Percentiles rank a stretch among this genome's conserved stretches.
These are phyloP conservation scores for Austroboletus festivus DNA, from an alignment of 768 basidiomycete genomes.

Conservation along the genomic window DNA sequence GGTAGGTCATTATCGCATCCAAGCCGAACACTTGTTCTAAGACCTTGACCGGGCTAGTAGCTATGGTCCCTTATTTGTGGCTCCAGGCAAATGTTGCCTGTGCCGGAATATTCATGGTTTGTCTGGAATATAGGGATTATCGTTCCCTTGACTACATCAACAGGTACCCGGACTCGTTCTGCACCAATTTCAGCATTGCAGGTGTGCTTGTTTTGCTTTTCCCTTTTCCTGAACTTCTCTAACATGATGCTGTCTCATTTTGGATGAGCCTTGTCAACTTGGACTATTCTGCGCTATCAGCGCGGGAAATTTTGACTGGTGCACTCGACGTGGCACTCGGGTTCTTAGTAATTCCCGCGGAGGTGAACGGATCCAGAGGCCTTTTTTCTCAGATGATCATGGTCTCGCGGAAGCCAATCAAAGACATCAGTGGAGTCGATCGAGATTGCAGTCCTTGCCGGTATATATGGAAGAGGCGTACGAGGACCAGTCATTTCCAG, in stretches of 20 bases:
- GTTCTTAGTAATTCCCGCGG: no score
- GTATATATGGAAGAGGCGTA: no score
- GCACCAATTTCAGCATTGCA: conserved; percentile 89
- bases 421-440: no score
- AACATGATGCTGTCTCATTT: no score
- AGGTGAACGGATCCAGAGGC: no score
- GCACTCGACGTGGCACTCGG: conserved; percentile 86
- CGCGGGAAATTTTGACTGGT: conserved; percentile 71
- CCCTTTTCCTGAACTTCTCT: no score
- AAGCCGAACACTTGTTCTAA: background rate
- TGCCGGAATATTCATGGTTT: conserved; percentile 78
- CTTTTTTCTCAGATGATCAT: no score
- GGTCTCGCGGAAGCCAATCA: no score
- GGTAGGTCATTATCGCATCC: conserved; percentile 40
- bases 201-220: background rate
- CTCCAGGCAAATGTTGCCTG: conserved; percentile 86
- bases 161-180: conserved; percentile 71
- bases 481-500: no score
- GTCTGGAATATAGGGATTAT: conserved; percentile 68
- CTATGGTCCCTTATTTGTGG: conserved; percentile 65
- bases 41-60: conserved; percentile 38
- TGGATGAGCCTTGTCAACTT: conserved; percentile 92
- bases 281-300: conserved; percentile 78
- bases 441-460: no score
- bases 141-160: conserved; percentile 74